A percentile compares a stretch with the other conserved stretches of the same genome.
Conservation (phyloP, 768 basidiomycete species). For the Boletus rubescentipes region DNA sequence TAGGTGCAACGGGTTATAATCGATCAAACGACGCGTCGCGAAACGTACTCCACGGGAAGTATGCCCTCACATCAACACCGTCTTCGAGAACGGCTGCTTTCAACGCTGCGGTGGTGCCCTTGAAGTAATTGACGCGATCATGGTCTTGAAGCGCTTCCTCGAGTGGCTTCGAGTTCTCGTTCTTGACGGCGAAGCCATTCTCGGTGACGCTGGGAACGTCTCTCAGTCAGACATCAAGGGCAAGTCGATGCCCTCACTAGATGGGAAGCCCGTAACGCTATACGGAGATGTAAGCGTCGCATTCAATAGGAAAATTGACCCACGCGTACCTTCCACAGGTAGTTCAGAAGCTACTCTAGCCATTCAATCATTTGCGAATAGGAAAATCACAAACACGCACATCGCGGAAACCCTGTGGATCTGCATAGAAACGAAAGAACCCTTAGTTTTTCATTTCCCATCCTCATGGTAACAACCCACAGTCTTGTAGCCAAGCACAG, state of each 20-base stretch:
- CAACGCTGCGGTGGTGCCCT: conserved; percentile 53
- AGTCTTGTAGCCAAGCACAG: conserved; percentile 66
- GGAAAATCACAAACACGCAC: conserved; percentile 32
- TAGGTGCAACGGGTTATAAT: conserved; percentile 19
- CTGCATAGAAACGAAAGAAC: conserved; percentile 28
- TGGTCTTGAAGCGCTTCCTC: conserved; percentile 54
- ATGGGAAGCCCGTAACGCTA: conserved; percentile 54
- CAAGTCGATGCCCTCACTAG: conserved; percentile 37
- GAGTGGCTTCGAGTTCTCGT: conserved; percentile 53
- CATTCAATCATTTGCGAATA: background rate
- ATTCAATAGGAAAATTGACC: background rate
- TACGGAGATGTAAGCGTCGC: background rate
- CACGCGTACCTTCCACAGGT: conserved; percentile 58
- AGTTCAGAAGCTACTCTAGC: conserved; percentile 53
- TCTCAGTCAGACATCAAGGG: background rate
- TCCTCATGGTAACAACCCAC: conserved; percentile 35
- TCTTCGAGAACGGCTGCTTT: conserved; percentile 60
- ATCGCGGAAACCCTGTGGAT: conserved; percentile 65
- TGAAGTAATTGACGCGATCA: conserved; percentile 69
- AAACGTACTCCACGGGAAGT: conserved; percentile 67
- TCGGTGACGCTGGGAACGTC: conserved; percentile 55
- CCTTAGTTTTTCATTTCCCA: background rate
- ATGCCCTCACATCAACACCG: conserved; percentile 58
- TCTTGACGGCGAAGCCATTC: conserved; percentile 71
- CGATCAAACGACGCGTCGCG: background rate